A percentile compares a stretch with the other conserved stretches of the same genome.
Conservation (phyloP, 805 yeast species). For the Candida germanica region DNA sequence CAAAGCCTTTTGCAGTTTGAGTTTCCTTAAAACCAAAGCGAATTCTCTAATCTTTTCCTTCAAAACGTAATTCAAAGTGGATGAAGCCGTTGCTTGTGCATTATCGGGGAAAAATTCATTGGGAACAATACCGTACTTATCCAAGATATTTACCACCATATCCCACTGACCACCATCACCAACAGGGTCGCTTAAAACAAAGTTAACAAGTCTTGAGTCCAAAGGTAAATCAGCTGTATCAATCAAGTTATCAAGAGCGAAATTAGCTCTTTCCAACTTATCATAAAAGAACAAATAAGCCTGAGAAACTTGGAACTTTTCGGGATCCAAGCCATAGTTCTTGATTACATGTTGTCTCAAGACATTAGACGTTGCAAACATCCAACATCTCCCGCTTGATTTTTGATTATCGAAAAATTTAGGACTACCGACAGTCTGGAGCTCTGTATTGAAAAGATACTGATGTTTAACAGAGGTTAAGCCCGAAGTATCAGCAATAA, state of each 20-base stretch:
- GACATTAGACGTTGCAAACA: slow-evolving; percentile 78
- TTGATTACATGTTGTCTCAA: slow-evolving; percentile 61
- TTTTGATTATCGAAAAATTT: slow-evolving; percentile 54
- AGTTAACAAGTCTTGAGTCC: slow-evolving; percentile 69
- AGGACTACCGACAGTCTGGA: slow-evolving; percentile 36
- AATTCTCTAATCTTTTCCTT: slow-evolving; percentile 73
- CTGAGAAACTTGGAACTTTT: slow-evolving; percentile 71
- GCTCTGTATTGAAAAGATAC: slow-evolving; percentile 36
- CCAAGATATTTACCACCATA: slow-evolving; percentile 72
- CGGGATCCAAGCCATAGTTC: slow-evolving; percentile 51
- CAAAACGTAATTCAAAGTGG: slow-evolving; percentile 56
- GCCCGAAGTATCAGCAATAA: slow-evolving; percentile 35
- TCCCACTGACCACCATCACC: slow-evolving; percentile 88
- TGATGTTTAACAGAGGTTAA: slow-evolving; percentile 21
- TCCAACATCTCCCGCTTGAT: slow-evolving; percentile 83
- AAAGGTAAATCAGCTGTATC: slow-evolving; percentile 65
- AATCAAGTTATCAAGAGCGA: slow-evolving; percentile 70
- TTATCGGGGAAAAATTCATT: slow-evolving; percentile 70
- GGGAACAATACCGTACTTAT: slow-evolving; percentile 82
- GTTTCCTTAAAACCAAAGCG: slow-evolving; percentile 65
- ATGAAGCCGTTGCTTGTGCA: slow-evolving; percentile 52
- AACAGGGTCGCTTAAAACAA: slow-evolving; percentile 62
- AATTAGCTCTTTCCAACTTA: slow-evolving; percentile 81
- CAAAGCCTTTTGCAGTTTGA: slow-evolving; percentile 38
- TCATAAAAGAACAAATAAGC: slow-evolving; percentile 80